Conservation (phyloP, 208 protist species). For the Leptomonas pyrrhocoris region DNA sequence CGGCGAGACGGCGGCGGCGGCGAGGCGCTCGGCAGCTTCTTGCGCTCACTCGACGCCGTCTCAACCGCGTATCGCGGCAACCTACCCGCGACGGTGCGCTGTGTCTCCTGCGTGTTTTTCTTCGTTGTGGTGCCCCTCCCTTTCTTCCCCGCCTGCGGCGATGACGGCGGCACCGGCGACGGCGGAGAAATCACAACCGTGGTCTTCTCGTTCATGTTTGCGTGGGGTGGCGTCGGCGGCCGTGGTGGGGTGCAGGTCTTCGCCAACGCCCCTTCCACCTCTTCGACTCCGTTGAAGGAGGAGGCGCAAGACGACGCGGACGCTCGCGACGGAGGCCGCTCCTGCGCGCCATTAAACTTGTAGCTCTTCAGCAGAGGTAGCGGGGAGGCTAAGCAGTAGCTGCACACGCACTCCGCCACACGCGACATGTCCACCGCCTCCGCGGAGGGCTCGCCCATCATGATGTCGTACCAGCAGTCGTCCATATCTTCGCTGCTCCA, state of each 20-base stretch:
- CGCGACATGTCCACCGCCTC: constrained; percentile 49
- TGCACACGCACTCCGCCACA: constrained; percentile 51
- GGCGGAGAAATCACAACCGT: constrained; percentile 12
- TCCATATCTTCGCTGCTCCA: constrained; percentile 72
- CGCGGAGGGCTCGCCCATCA: constrained; percentile 46
- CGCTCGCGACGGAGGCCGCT: neutral
- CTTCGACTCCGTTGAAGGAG: neutral
- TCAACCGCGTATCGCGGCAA: constrained; percentile 29
- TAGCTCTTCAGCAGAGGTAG: constrained; percentile 20
- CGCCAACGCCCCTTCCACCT: neutral
- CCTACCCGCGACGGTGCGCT: neutral
- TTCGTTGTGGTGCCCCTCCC: neutral
- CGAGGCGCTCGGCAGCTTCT: neutral
- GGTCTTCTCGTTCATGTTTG: neutral
- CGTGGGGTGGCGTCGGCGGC: neutral
- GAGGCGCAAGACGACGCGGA: neutral
- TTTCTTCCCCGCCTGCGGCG: neutral
- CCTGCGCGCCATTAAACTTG: neutral
- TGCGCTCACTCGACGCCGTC: constrained; percentile 32
- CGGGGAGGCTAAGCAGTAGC: constrained; percentile 39
- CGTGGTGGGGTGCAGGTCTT: neutral
- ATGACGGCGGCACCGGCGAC: neutral
- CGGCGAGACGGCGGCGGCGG: neutral
- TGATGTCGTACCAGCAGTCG: constrained; percentile 85
- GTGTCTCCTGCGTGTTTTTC: neutral